Evolutionary conservation across 805 yeast genomes (phyloP).

Genomic region (Maudiozyma barnettii): DNA sequence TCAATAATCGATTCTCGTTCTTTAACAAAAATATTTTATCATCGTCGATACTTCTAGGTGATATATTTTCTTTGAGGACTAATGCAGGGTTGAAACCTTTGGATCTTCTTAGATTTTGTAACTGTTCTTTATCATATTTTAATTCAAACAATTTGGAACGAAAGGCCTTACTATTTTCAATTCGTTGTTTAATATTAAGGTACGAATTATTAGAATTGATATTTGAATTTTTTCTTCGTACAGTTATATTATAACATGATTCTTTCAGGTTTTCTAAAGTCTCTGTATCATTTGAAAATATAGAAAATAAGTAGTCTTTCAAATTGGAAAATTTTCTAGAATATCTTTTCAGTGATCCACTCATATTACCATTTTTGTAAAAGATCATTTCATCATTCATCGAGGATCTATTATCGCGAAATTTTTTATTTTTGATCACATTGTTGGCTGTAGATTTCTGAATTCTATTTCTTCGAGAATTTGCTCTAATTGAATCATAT

Average conservation of each 20-base stretch:
- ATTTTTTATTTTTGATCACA: not conserved
- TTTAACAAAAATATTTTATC: slow-evolving; percentile 5
- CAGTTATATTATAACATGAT: slow-evolving; percentile 13
- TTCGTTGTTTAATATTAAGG: slow-evolving; percentile 12
- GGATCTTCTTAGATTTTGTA: slow-evolving; percentile 17
- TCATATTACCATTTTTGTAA: no score
- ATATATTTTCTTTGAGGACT: not conserved
- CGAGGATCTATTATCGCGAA: no score
- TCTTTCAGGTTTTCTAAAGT: slow-evolving; percentile 15
- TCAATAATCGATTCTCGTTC: slow-evolving; percentile 4
- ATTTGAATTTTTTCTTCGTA: not conserved
- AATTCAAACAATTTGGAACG: slow-evolving; percentile 20
- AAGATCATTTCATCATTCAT: no score
- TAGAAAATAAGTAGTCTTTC: slow-evolving; percentile 1
- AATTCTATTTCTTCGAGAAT: not conserved
- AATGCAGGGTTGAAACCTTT: not conserved
- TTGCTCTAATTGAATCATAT: not conserved
- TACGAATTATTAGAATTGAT: not conserved
- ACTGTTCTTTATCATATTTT: slow-evolving; percentile 21
- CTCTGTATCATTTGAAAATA: slow-evolving; percentile 17
- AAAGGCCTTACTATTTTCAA: slow-evolving; percentile 23
- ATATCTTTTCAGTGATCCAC: not conserved
- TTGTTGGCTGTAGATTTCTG: not conserved
- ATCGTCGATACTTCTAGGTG: not conserved
- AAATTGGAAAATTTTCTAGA: not conserved